Conservation (phyloP, 164 flowering plant species). For the Berberis vulgaris region DNA sequence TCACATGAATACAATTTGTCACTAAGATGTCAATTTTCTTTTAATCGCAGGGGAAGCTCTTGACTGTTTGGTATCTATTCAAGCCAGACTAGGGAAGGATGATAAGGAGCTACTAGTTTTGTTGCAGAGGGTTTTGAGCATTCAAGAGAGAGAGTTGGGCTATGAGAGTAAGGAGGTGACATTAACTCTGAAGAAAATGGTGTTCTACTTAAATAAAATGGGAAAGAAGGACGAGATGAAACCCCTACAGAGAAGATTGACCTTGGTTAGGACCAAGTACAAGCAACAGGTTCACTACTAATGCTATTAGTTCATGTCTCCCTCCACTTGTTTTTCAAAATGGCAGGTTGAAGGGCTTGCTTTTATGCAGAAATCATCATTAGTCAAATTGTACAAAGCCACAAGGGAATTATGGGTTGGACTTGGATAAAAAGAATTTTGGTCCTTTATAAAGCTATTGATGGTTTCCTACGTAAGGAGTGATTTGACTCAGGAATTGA, state of each 20-base stretch:
- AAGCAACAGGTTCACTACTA: conserved; percentile 25
- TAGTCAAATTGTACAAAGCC: too few species aligned
- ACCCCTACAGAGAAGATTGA: conserved; percentile 54
- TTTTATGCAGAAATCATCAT: too few species aligned
- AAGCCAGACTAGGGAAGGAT: conserved; percentile 46
- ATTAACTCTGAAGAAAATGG: conserved; percentile 60
- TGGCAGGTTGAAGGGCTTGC: too few species aligned
- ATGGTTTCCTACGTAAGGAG: too few species aligned
- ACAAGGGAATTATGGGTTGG: too few species aligned
- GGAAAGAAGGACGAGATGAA: conserved; percentile 56
- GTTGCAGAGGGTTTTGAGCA: conserved; percentile 56
- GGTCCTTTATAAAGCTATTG: too few species aligned
- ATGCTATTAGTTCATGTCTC: neutral
- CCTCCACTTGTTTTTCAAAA: neutral
- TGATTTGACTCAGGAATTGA: too few species aligned
- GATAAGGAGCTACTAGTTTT: conserved; percentile 37
- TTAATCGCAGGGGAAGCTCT: neutral
- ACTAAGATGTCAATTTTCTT: neutral
- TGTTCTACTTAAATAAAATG: conserved; percentile 55
- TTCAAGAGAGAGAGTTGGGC: conserved; percentile 81
- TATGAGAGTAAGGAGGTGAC: conserved; percentile 57
- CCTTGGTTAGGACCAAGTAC: conserved; percentile 44
- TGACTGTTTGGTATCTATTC: neutral
- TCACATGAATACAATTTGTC: too few species aligned
- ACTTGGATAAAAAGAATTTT: too few species aligned